A percentile compares a stretch with the other conserved stretches of the same genome.
Evolutionary conservation across 495 filamentous ascomycete species (phyloP).

Genomic region (Trichoderma parareesei): DNA sequence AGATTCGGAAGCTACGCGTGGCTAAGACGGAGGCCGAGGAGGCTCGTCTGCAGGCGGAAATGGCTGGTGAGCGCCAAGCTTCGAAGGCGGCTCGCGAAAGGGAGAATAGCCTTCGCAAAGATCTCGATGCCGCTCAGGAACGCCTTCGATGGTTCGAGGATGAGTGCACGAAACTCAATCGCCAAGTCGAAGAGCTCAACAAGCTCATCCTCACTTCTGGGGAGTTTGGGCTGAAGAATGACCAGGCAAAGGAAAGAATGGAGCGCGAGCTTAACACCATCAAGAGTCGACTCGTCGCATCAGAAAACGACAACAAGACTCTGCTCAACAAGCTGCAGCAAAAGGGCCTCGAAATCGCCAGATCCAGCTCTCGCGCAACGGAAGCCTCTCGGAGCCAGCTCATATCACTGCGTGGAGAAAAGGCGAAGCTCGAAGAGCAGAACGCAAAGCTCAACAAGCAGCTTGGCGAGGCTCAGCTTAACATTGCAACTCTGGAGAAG

Average conservation of each 20-base stretch:
- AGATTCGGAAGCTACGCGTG: slow-evolving; percentile 73
- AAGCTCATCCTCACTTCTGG: slow-evolving; percentile 82
- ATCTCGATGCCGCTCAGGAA: slow-evolving; percentile 64
- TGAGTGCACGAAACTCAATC: slow-evolving; percentile 64
- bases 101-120: slow-evolving; percentile 65
- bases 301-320: slow-evolving; percentile 94
- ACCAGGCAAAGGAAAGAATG: slow-evolving; percentile 86
- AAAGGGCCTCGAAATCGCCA: slow-evolving; percentile 92
- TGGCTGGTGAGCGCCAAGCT: slow-evolving; percentile 69
- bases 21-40: slow-evolving; percentile 78
- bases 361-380: slow-evolving; percentile 76
- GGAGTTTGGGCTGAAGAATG: slow-evolving; percentile 74
- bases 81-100: slow-evolving; percentile 73
- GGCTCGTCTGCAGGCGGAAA: slow-evolving; percentile 73
- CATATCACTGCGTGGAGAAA: slow-evolving; percentile 70
- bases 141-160: slow-evolving; percentile 65
- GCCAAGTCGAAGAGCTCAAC: slow-evolving; percentile 71
- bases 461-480: slow-evolving; percentile 78
- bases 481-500: slow-evolving; percentile 82
- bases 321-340: slow-evolving; percentile 94
- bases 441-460: slow-evolving; percentile 73
- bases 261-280: slow-evolving; percentile 89
- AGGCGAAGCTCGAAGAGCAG: slow-evolving; percentile 75
- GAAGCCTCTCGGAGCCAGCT: slow-evolving; percentile 79
- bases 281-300: slow-evolving; percentile 82